Conservation (phyloP, 1,284 basidiomycete species). For the Singerocomus rubriflavus region DNA sequence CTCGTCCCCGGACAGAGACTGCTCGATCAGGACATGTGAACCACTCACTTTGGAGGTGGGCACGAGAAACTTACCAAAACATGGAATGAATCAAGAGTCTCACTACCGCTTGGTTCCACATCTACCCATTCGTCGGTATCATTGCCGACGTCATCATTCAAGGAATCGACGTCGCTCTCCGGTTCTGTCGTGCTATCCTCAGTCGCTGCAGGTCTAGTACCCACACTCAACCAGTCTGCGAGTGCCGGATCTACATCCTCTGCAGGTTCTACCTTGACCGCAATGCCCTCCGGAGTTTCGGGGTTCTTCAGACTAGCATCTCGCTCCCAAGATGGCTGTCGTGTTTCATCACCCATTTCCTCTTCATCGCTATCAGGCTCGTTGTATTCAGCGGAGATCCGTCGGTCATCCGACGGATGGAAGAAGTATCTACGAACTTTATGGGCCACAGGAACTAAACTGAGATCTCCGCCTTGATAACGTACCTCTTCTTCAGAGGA, state of each 20-base stretch:
- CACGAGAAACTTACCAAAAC: constrained; percentile 20
- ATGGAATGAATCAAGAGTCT: constrained; percentile 24
- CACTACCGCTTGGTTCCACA: constrained; percentile 19
- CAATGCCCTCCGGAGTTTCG: constrained; percentile 20
- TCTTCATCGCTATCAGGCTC: constrained; percentile 35
- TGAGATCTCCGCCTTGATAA: neutral
- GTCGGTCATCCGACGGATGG: constrained; percentile 52
- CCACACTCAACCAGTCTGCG: constrained; percentile 65
- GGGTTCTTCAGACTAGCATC: constrained; percentile 19
- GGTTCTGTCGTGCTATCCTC: constrained; percentile 41
- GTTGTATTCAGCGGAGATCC: constrained; percentile 42
- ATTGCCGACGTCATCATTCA: constrained; percentile 54
- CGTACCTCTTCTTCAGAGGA: constrained; percentile 68
- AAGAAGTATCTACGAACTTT: constrained; percentile 62
- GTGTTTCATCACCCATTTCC: constrained; percentile 21
- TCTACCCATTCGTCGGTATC: constrained; percentile 33
- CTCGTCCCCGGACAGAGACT: constrained; percentile 20
- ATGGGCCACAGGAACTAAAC: neutral
- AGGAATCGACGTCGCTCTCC: constrained; percentile 68
- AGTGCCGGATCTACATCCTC: constrained; percentile 44
- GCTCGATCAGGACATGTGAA: neutral
- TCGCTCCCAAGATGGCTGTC: constrained; percentile 9
- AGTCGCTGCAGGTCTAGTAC: constrained; percentile 11
- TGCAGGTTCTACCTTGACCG: constrained; percentile 30
- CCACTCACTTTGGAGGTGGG: neutral